These are phyloP conservation scores for Floccularia luteovirens DNA, from an alignment of 768 basidiomycete genomes.

Conservation along the genomic window DNA sequence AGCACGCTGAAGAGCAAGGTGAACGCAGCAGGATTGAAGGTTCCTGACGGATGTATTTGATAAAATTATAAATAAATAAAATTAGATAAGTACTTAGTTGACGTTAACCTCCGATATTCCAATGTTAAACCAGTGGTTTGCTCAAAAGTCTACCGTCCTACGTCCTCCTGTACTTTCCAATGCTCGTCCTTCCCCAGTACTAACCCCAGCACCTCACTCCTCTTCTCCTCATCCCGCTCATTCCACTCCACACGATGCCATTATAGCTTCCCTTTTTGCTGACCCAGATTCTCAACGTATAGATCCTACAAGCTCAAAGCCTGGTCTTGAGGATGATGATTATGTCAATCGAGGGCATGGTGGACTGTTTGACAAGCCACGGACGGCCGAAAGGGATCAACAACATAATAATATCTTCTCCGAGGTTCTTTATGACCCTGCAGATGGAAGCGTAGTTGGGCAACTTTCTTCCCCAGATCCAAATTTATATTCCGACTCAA, in stretches of 20 bases:
- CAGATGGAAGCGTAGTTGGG: constrained; percentile 36
- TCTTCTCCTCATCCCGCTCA: neutral
- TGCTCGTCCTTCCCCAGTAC: neutral
- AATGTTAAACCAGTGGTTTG: constrained; percentile 18
- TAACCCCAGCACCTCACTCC: neutral
- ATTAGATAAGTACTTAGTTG: too few relatives aligned
- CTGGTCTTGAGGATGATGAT: neutral
- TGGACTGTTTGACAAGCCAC: neutral
- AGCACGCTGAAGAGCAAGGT: constrained; percentile 24
- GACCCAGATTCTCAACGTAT: too few relatives aligned
- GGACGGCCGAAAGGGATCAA: neutral
- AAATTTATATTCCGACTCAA: neutral
- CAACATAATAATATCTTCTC: neutral
- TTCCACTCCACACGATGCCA: constrained; percentile 3
- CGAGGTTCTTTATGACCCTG: constrained; percentile 33
- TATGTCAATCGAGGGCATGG: neutral
- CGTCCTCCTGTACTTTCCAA: too few relatives aligned
- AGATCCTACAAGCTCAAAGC: neutral
- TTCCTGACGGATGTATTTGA: constrained; percentile 15
- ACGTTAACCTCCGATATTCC: neutral
- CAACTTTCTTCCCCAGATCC: constrained; percentile 16
- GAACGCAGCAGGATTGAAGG: constrained; percentile 26
- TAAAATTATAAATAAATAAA: too few relatives aligned
- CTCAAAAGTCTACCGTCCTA: constrained; percentile 8
- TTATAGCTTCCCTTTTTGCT: neutral